These are phyloP conservation scores for Endocarpon pusillum DNA, from an alignment of 495 filamentous ascomycete species.

Conservation along the genomic window DNA sequence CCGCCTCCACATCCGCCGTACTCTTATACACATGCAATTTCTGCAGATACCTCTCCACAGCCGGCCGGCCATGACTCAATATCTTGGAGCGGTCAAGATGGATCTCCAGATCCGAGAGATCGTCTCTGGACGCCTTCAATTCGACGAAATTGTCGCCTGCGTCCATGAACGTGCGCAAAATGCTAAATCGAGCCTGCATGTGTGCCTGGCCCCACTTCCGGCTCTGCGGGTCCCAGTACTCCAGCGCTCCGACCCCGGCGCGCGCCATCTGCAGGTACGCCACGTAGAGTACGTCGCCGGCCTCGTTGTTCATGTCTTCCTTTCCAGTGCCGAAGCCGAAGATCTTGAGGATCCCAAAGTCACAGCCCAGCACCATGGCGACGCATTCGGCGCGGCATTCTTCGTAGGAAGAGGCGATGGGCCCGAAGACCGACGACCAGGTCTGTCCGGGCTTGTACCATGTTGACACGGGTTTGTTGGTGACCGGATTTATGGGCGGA, in stretches of 20 bases:
- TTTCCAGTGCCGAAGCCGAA: constrained; percentile 77
- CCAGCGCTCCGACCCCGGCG: constrained; percentile 66
- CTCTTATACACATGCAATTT: constrained; percentile 87
- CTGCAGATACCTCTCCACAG: constrained; percentile 77
- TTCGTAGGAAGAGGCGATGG: constrained; percentile 73
- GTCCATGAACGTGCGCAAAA: constrained; percentile 72
- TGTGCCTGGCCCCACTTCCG: constrained; percentile 91
- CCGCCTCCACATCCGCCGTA: constrained; percentile 65
- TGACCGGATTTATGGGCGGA: constrained; percentile 67
- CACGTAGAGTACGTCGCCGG: constrained; percentile 71
- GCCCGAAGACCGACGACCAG: constrained; percentile 82
- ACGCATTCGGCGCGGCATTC: constrained; percentile 75
- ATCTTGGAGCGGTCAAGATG: constrained; percentile 73
- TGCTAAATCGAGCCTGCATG: constrained; percentile 86
- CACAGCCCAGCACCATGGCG: constrained; percentile 81
- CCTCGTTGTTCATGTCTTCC: constrained; percentile 50
- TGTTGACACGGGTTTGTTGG: constrained; percentile 54
- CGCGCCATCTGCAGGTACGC: constrained; percentile 86
- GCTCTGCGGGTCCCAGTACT: constrained; percentile 75
- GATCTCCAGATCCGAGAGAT: constrained; percentile 68
- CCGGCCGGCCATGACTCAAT: constrained; percentile 44
- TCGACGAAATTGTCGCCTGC: constrained; percentile 71
- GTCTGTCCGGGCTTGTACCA: constrained; percentile 92
- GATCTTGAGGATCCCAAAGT: constrained; percentile 74
- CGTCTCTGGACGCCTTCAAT: constrained; percentile 53